Conservation (phyloP, 805 yeast genomes). For the Brettanomyces custersianus region DNA sequence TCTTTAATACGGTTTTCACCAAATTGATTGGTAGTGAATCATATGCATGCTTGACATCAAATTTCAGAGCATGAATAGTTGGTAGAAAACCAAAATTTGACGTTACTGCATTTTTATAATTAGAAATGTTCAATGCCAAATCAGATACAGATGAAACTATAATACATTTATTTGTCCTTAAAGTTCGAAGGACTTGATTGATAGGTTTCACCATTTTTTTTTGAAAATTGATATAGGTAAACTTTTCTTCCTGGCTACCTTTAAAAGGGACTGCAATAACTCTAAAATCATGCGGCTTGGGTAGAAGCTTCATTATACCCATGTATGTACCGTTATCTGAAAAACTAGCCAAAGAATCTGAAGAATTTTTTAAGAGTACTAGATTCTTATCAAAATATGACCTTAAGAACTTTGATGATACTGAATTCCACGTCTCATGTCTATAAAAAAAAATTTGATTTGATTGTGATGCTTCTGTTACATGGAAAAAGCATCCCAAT, state of each 20-base stretch:
- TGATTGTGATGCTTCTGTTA: slow-evolving; percentile 44
- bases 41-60: slow-evolving; percentile 71
- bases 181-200: slow-evolving; percentile 20
- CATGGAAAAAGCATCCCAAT: slow-evolving; percentile 51
- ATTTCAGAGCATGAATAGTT: slow-evolving; percentile 44
- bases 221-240: slow-evolving; percentile 26
- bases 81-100: slow-evolving; percentile 22
- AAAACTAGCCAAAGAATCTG: slow-evolving; percentile 12
- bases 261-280: slow-evolving; percentile 47
- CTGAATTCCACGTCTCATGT: slow-evolving; percentile 46
- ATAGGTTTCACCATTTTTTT: slow-evolving; percentile 36
- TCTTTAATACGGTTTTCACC: slow-evolving; percentile 9
- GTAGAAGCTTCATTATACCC: slow-evolving; percentile 44
- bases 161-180: not conserved
- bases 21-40: slow-evolving; percentile 54
- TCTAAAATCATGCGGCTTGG: slow-evolving; percentile 54
- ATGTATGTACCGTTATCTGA: slow-evolving; percentile 19
- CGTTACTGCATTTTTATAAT: slow-evolving; percentile 27
- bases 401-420: slow-evolving; percentile 33
- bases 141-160: slow-evolving; percentile 31
- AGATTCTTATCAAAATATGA: slow-evolving; percentile 34
- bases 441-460: slow-evolving; percentile 40
- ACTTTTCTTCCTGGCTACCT: slow-evolving; percentile 25
- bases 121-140: slow-evolving; percentile 29
- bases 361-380: slow-evolving; percentile 7